These are phyloP conservation scores for Gliomastix tumulicola DNA, from an alignment of 2,329 filamentous ascomycete species.

Conservation along the genomic window DNA sequence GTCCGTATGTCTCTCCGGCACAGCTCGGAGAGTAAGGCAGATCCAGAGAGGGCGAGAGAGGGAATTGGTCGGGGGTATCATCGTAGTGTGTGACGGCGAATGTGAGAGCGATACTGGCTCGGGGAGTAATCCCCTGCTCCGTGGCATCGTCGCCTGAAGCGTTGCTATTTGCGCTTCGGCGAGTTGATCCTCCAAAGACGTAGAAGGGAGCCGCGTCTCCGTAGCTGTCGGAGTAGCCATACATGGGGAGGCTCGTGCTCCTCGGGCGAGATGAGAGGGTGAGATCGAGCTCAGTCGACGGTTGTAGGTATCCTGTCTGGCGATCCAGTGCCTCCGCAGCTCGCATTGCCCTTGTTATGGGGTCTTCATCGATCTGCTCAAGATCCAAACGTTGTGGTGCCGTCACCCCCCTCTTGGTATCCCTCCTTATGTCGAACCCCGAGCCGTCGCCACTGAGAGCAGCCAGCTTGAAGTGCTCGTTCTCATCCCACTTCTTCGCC, in stretches of 20 bases:
- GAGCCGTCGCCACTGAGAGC: background rate
- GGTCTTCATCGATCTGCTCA: constrained; percentile 24
- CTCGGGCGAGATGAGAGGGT: constrained; percentile 29
- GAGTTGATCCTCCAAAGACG: constrained; percentile 30
- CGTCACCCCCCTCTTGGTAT: too few relatives aligned
- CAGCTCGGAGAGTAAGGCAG: constrained; percentile 21
- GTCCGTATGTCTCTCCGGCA: constrained; percentile 21
- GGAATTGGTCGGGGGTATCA: constrained; percentile 13
- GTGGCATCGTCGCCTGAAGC: constrained; percentile 3
- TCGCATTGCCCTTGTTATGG: constrained; percentile 47
- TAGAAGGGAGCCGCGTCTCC: constrained; percentile 39
- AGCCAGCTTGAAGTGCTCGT: background rate
- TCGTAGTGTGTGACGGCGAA: constrained; percentile 20
- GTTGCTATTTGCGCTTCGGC: constrained; percentile 1
- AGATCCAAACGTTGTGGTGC: background rate
- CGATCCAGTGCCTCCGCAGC: constrained; percentile 51
- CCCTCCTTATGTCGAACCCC: too few relatives aligned
- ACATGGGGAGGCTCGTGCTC: constrained; percentile 43
- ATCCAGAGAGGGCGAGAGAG: too few relatives aligned
- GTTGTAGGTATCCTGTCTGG: constrained; percentile 47
- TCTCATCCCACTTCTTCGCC: constrained; percentile 9
- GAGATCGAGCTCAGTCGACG: constrained; percentile 39
- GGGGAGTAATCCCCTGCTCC: constrained; percentile 11
- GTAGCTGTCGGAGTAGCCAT: constrained; percentile 33
- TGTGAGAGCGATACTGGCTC: constrained; percentile 12